Conservation (phyloP, 331 rosid genomes). For the Pyracantha coccinea region DNA sequence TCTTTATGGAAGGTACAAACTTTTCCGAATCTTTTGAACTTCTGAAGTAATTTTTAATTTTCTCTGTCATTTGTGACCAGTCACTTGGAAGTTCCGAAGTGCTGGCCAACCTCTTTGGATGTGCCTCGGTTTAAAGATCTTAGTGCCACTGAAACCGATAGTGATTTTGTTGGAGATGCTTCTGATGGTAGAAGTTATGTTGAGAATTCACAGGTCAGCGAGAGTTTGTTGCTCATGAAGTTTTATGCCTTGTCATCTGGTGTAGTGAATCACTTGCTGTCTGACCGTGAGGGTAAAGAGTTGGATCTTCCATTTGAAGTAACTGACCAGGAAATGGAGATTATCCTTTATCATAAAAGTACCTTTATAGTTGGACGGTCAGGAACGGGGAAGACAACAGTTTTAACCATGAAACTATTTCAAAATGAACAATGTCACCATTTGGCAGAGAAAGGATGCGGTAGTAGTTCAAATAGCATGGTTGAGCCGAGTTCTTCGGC, state of each 20-base stretch:
- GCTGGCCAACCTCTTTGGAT: slow-evolving; percentile 33
- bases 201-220: slow-evolving; percentile 53
- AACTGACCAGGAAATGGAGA: slow-evolving; percentile 46
- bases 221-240: slow-evolving; percentile 53
- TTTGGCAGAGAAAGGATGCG: slow-evolving; percentile 13
- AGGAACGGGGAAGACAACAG: slow-evolving; percentile 79
- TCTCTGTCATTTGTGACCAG: slow-evolving; percentile 19
- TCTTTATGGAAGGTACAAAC: neutral
- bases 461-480: slow-evolving; percentile 8
- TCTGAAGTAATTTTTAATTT: neutral
- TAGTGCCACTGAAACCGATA: slow-evolving; percentile 8
- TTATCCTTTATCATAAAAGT: slow-evolving; percentile 37
- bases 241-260: slow-evolving; percentile 39
- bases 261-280: slow-evolving; percentile 45
- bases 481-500: neutral
- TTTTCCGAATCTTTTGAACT: neutral
- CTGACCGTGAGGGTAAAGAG: slow-evolving; percentile 31
- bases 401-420: slow-evolving; percentile 58
- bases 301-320: slow-evolving; percentile 56
- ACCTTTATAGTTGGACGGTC: slow-evolving; percentile 63
- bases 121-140: slow-evolving; percentile 27
- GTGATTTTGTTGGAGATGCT: slow-evolving; percentile 9
- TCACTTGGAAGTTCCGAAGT: slow-evolving; percentile 40
- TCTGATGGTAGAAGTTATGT: slow-evolving; percentile 34
- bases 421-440: slow-evolving; percentile 42